Evolutionary conservation across 164 flowering plant genomes (phyloP), one percentile per base, ranked within the genome.

Genomic region (Magnolia sinica): DNA sequence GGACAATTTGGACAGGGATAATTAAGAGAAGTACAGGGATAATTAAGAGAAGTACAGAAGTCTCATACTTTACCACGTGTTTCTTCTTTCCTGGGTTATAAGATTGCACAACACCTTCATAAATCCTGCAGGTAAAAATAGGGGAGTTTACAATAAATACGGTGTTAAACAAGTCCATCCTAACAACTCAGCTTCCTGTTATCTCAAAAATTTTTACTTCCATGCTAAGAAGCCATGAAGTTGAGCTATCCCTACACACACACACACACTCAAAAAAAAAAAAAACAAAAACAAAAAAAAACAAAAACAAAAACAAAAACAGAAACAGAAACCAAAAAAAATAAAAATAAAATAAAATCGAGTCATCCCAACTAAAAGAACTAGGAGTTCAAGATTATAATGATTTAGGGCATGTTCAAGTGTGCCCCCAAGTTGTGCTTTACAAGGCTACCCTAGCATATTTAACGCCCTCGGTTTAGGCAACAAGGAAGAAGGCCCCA

Each of bases 91-190:
- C 64, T 50, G 86, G 81, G 68, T 92, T 91, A 85, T 87, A 91
- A 70, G 99, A 92, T 81, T 94, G 91, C 78, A 94, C 89, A 50
- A 89, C 83, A 59, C 99, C 99, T 87, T 85, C 87, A 87, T 96
- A 96, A 81, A 89, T 94, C 88, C 99, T 96, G 92, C 78, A 61
- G 29, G 80, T 72, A 71, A 11, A 29, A 68, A 49, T 49, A 78
- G 19, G 2, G 7, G 13, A 75, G 50, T 45, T 73, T 8, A 73
- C 5, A 45, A 77, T 8, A 70, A 7, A 70, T 1, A 50, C 11
- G 50, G 14, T 5, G 16, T 27, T 20, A 20, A 74, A 50, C n/a
- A 0, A 45, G 37, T 11, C 70, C 19, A 24, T 9, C 10, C 51
- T 18, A 20, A 31, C 50, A 14, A 10, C 23, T 8, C 24, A 45